Base-by-base conservation (phyloP, 108 stramenopile species). In the Pseudonitzschia multiseries region DNA sequence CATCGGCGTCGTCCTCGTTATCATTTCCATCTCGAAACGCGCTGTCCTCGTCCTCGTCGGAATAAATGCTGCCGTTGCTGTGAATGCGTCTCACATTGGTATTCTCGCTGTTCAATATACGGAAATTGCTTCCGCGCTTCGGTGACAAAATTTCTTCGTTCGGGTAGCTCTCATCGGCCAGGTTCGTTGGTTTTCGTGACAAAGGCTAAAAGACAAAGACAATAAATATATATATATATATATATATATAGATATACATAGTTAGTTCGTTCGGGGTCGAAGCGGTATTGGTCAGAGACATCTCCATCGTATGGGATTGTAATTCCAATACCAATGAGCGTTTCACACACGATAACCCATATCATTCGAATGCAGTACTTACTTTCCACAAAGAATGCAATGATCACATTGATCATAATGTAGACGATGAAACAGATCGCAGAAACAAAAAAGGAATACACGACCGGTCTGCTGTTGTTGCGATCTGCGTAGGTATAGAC, bases 361-460 rank as follows among this genome's bases (percentile, higher is more conserved):
- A n/a, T n/a, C n/a, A n/a, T n/a, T n/a, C n/a, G n/a, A n/a, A n/a
- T 36, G 1, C 8, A 48, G 9, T 22, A 65, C 76, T 81, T 73
- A 72, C 81, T 72, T 79, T 81, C 84, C 9, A 88, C 84, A 56
- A 88, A 88, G 70, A 88, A 88, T 24, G 87, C 84, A 6, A 79
- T 85, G 27, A 88, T 42, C 36, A 84, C 79, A 48, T 88, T 88
- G 33, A 85, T 48, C 74, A 88, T 69, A 27, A 88, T 74, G 24
- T 44, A 75, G 2, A 84, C 83, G 0, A 67, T 72, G 28, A 71
- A 56, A 29, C 83, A 73, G 21, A 84, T 81, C 1, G 69, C 75
- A 15, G 53, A 42, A 46, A 88, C 65, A 68, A 88, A 85, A 64
- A 85, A 85, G 17, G 87, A 72, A 57, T 85, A 84, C 0, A 85